A percentile compares a stretch with the other conserved stretches of the same genome.
These are phyloP conservation scores for Neocatenulostroma microsporum DNA, from an alignment of 2,329 filamentous ascomycete species.

Conservation along the genomic window DNA sequence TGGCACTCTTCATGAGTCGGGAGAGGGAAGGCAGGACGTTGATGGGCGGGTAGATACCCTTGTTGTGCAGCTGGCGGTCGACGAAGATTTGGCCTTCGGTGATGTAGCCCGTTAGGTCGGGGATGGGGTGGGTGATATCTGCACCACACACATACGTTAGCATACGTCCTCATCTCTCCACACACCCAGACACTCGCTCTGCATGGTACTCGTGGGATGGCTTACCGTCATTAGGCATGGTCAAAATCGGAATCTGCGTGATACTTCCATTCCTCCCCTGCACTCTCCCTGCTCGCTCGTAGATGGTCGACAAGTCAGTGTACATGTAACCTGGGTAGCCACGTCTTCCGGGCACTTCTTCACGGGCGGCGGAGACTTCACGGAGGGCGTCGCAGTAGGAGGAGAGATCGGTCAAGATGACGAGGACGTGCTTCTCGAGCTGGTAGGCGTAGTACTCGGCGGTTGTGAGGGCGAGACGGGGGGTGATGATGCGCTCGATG, in stretches of 20 bases:
- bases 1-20: slow-evolving; percentile 99
- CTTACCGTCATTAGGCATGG: slow-evolving; percentile 94
- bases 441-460: slow-evolving; percentile 99
- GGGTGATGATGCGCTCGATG: slow-evolving; percentile 99
- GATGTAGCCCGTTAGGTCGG: slow-evolving; percentile 97
- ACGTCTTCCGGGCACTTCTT: slow-evolving; percentile 98
- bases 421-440: slow-evolving; percentile 97
- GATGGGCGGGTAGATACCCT: slow-evolving; percentile 96
- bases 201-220: no score
- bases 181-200: background rate
- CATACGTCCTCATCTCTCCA: no score
- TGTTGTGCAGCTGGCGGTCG: slow-evolving; percentile 88
- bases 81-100: slow-evolving; percentile 98
- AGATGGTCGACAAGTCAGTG: slow-evolving; percentile 99
- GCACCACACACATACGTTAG: no score
- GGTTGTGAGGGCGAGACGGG: slow-evolving; percentile 93
- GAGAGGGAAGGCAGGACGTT: slow-evolving; percentile 97
- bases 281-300: slow-evolving; percentile 97
- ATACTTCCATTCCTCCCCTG: slow-evolving; percentile 95
- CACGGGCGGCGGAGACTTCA: slow-evolving; percentile 94
- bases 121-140: slow-evolving; percentile 98
- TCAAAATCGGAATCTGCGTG: slow-evolving; percentile 96
- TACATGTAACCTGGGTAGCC: slow-evolving; percentile 99
- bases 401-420: slow-evolving; percentile 95
- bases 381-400: slow-evolving; percentile 98